Base-by-base conservation (phyloP, 805 yeast species). In the Sugiyamaella smithiae region DNA sequence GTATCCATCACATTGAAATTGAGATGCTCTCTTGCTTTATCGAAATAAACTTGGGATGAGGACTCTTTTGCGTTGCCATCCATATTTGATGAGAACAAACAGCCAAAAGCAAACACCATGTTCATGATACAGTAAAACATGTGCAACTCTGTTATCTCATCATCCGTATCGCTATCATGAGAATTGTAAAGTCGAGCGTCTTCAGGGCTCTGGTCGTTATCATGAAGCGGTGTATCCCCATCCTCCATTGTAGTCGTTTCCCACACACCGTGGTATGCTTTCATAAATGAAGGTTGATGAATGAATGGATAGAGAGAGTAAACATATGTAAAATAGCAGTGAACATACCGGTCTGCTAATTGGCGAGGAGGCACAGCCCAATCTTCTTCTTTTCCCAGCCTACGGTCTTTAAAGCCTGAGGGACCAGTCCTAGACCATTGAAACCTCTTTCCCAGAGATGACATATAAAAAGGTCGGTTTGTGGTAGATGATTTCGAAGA, bases 41-140 rank as follows among this genome's bases (percentile, higher is more conserved):
- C 56, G 45, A 61, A 60, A 38, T 58, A 61, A 2, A 49, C 45
- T n/a, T 45, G 46, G 16, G 56, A 43, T 7, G 57, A 23, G 17
- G 51, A 28, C 25, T 50, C 46, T 14, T 36, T 26, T 1, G 31
- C 32, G 17, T 45, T 45, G 12, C 41, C 32, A 17, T 55, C 45
- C 17, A 54, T 14, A 17, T 24, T 17, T 16, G 50, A 47, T 3
- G 58, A 51, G 35, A 53, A 51, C 40, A 55, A 40, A 28, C 62
- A 61, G 8, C 65, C 65, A 49, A 61, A 56, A 6, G 65, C 60
- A 51, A 61, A 60, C 7, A 61, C 57, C 7, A 61, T 47, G 44
- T 61, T 61, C 19, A 61, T 42, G 19, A 58, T 57, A 14, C 62
- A 60, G 42, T 53, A 61, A 36, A 61, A 60, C 36, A 57, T 49